A percentile compares a stretch with the other conserved stretches of the same genome.
Evolutionary conservation across 148 eudicot species (phyloP).

Genomic region (Vaccinium macrocarpon): DNA sequence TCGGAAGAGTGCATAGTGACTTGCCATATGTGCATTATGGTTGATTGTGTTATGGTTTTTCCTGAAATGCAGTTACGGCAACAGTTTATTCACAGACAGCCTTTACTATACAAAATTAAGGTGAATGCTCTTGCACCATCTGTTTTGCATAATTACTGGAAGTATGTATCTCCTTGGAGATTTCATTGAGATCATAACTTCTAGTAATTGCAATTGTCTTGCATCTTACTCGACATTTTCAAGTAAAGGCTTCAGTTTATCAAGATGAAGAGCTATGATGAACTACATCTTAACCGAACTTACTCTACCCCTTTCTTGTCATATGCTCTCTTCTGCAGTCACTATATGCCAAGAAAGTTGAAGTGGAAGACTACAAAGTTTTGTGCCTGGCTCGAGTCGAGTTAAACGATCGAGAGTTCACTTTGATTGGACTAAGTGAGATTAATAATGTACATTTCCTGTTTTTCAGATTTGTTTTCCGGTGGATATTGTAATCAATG

Average conservation of each 20-base stretch:
- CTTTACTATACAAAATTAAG: conserved; percentile 27
- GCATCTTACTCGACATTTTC: background rate
- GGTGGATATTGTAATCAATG: background rate
- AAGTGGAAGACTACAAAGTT: conserved; percentile 35
- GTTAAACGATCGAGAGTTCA: conserved; percentile 25
- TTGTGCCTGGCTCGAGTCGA: conserved; percentile 36
- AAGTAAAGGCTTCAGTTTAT: too few relatives aligned
- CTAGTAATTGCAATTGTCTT: background rate
- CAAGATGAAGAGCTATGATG: background rate
- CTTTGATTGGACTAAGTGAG: conserved; percentile 27
- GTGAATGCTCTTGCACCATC: conserved; percentile 19
- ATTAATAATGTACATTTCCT: background rate
- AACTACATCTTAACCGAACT: background rate
- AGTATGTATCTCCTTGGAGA: background rate
- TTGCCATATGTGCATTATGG: background rate
- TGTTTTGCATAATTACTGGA: background rate
- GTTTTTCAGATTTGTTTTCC: background rate
- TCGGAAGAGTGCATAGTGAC: background rate
- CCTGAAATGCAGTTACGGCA: conserved; percentile 31
- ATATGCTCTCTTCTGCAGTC: conserved; percentile 26
- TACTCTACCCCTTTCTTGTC: background rate
- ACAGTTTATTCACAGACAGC: conserved; percentile 24
- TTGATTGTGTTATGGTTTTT: conserved; percentile 11
- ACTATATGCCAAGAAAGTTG: conserved; percentile 35
- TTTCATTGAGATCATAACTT: background rate